Evolutionary conservation across 2,329 filamentous ascomycete species (phyloP).

Genomic region (Xylariales sp.): DNA sequence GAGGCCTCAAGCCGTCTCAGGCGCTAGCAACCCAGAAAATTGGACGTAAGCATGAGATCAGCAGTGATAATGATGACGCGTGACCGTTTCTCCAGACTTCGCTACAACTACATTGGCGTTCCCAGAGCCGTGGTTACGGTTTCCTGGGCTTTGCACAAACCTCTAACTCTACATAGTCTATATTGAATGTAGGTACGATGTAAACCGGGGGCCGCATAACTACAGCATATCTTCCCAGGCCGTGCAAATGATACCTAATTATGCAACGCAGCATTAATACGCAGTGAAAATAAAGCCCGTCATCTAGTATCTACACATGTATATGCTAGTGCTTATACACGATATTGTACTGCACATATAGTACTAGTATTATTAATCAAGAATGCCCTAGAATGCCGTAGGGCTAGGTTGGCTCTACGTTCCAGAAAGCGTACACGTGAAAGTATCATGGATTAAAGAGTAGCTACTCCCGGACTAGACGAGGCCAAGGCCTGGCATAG

Average conservation of each 20-base stretch:
- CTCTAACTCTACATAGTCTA: background rate
- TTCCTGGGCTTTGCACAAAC: background rate
- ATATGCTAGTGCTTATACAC: background rate
- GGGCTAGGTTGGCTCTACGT: background rate
- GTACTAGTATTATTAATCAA: conserved; percentile 9
- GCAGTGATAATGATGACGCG: background rate
- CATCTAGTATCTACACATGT: background rate
- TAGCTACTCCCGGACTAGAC: conserved; percentile 22
- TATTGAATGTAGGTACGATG: background rate
- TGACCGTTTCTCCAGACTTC: background rate
- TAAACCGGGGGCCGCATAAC: conserved; percentile 9
- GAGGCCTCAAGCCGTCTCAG: conserved; percentile 9
- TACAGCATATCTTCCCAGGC: no score
- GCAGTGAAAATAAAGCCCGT: background rate
- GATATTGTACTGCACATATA: background rate
- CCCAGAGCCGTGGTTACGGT: background rate
- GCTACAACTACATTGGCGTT: background rate
- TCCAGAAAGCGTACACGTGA: background rate
- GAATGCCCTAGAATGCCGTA: background rate
- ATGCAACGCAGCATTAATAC: conserved; percentile 5
- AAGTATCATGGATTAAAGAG: conserved; percentile 5
- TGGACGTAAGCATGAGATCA: background rate
- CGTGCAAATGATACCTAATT: conserved; percentile 1
- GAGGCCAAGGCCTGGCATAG: background rate
- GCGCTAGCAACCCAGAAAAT: conserved; percentile 16